Conservation (phyloP, 306 rosid genomes). For the Rosa chinensis region DNA sequence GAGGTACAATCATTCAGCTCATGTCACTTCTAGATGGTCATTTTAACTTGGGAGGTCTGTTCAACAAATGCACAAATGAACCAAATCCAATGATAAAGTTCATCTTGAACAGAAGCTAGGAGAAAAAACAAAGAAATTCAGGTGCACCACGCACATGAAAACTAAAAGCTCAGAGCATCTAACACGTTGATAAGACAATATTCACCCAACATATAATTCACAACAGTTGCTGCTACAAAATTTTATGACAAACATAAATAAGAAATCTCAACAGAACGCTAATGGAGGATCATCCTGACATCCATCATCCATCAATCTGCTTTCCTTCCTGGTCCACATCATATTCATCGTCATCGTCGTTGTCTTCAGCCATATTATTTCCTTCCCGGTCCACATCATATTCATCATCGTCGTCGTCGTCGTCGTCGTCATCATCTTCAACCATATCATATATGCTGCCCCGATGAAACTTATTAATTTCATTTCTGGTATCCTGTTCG, state of each 20-base stretch:
- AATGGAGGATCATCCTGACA: neutral
- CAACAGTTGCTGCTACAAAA: neutral
- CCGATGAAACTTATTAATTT: conserved; percentile 23
- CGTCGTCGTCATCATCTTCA: conserved; percentile 27
- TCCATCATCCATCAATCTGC: conserved; percentile 7
- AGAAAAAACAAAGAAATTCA: neutral
- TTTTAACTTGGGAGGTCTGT: no score
- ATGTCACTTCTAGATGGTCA: neutral
- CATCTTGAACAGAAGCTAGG: neutral
- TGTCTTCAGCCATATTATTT: neutral
- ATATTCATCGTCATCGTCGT: conserved; percentile 28
- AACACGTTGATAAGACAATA: neutral
- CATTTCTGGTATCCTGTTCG: conserved; percentile 43
- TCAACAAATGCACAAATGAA: neutral
- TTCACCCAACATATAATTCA: neutral
- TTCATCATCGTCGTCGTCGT: conserved; percentile 31
- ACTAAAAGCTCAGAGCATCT: neutral
- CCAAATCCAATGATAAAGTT: neutral
- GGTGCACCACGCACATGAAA: neutral
- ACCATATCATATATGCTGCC: conserved; percentile 12
- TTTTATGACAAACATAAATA: neutral
- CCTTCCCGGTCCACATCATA: conserved; percentile 28
- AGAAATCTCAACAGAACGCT: conserved; percentile 12
- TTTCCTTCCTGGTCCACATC: conserved; percentile 32
- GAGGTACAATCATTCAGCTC: neutral